phyloP scores from a whole-genome alignment of 768 basidiomycete genomes.

The Roridomyces roridus region DNA sequence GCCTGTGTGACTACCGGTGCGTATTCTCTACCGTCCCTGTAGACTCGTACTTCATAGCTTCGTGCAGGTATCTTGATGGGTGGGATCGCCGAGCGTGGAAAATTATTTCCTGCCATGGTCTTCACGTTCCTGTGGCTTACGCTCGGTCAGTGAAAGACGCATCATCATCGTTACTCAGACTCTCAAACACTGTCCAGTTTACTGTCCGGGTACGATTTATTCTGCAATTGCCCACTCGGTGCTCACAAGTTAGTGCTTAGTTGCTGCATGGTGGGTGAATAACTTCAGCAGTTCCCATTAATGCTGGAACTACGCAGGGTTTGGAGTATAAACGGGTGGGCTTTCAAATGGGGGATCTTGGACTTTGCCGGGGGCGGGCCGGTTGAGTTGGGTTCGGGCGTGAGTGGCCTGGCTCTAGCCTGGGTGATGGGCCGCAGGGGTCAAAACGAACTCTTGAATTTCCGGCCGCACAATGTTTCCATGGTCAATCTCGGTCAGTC shows the following conservation, averaged over 20 bases:
- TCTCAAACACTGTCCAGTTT: constrained; percentile 52
- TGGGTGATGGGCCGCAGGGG: constrained; percentile 86
- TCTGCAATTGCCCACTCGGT: background rate
- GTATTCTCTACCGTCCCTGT: too few relatives aligned
- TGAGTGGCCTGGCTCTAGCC: constrained; percentile 84
- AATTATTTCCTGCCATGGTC: constrained; percentile 81
- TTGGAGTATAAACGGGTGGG: constrained; percentile 87
- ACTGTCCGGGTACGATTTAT: constrained; percentile 59
- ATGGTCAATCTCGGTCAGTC: constrained; percentile 84
- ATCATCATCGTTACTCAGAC: background rate
- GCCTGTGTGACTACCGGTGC: constrained; percentile 83
- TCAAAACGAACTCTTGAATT: constrained; percentile 74
- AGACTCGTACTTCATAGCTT: too few relatives aligned
- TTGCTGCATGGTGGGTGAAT: constrained; percentile 67
- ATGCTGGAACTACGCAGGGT: too few relatives aligned
- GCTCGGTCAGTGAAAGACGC: constrained; percentile 33
- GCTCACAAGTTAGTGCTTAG: constrained; percentile 8
- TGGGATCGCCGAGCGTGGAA: constrained; percentile 79
- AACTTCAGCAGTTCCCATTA: too few relatives aligned
- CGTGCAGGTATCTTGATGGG: constrained; percentile 79
- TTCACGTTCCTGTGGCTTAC: constrained; percentile 88
- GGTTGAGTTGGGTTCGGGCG: constrained; percentile 87
- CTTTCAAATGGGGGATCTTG: constrained; percentile 80
- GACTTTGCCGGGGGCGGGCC: constrained; percentile 92
- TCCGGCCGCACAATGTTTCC: constrained; percentile 88